Evolutionary conservation across 2,329 filamentous ascomycete genomes (phyloP).

Genomic region (Scleromitrula shiraiana): DNA sequence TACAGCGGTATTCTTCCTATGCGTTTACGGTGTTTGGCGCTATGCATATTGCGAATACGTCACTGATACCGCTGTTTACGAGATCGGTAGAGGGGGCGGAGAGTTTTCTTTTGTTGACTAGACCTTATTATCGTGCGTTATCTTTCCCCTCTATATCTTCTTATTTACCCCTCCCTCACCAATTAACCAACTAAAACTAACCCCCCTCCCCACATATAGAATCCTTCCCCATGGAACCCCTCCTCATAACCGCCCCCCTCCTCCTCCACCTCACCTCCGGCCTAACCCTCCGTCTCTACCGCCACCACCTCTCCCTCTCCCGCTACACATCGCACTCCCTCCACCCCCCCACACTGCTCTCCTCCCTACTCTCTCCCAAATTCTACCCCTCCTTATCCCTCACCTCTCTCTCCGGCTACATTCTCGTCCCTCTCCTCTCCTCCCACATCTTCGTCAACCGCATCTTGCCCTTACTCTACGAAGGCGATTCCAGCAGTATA

Average conservation of each 20-base stretch:
- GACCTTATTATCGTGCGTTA: constrained; percentile 81
- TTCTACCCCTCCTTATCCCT: constrained; percentile 66
- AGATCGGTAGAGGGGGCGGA: constrained; percentile 68
- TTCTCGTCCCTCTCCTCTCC: constrained; percentile 54
- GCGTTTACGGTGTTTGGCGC: constrained; percentile 68
- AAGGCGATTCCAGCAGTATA: constrained; percentile 81
- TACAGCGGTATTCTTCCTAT: constrained; percentile 87
- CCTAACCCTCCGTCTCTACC: constrained; percentile 65
- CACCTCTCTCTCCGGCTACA: constrained; percentile 66
- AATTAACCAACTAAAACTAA: constrained; percentile 20
- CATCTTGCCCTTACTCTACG: constrained; percentile 62
- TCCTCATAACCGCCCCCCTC: constrained; percentile 72
- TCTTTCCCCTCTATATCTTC: constrained; percentile 60
- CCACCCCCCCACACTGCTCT: constrained; percentile 67
- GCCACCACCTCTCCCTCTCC: constrained; percentile 63
- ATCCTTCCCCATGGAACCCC: constrained; percentile 64
- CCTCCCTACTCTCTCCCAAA: constrained; percentile 53
- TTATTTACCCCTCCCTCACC: constrained; percentile 66
- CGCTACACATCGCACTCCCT: constrained; percentile 61
- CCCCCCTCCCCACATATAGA: neutral
- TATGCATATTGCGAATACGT: constrained; percentile 74
- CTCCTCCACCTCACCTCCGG: constrained; percentile 70
- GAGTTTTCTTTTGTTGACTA: constrained; percentile 79
- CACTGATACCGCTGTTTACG: constrained; percentile 68
- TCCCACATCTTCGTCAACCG: constrained; percentile 73